Conservation (phyloP, 73 alveolate species). For the Paramecium pentaurelia region DNA sequence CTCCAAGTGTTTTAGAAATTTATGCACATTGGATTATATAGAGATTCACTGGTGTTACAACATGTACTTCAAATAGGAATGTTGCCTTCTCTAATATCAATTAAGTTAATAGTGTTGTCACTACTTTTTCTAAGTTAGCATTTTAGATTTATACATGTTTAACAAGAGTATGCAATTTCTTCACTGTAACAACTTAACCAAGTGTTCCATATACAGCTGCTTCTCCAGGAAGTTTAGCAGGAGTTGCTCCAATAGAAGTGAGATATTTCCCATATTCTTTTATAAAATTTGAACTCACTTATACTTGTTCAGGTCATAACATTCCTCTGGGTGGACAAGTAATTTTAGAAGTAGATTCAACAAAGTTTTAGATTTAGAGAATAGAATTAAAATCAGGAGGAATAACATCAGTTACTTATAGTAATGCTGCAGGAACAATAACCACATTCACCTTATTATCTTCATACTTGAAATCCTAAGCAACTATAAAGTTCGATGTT, state of each 20-base stretch:
- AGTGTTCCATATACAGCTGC: background rate
- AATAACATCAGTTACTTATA: background rate
- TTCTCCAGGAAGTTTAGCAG: background rate
- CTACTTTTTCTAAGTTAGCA: background rate
- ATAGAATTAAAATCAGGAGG: conserved; percentile 5
- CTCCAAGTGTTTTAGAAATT: background rate
- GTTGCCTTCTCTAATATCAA: background rate
- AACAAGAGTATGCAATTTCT: background rate
- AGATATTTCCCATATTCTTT: background rate
- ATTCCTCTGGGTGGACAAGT: background rate
- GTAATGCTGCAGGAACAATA: background rate
- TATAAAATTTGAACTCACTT: background rate
- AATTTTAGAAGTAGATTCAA: background rate
- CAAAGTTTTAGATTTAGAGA: background rate
- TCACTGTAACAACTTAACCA: background rate
- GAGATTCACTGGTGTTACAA: background rate
- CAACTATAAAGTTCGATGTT: background rate
- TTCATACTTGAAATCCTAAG: background rate
- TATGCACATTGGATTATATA: background rate
- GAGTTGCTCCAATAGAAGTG: background rate
- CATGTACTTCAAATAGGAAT: background rate
- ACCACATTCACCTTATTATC: background rate
- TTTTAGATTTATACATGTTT: background rate
- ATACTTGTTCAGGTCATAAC: background rate
- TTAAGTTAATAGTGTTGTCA: background rate